A percentile compares a stretch with the other conserved stretches of the same genome.
Evolutionary conservation across 2,329 filamentous ascomycete genomes (phyloP).

Genomic region (Aspergillus novoparasiticus): DNA sequence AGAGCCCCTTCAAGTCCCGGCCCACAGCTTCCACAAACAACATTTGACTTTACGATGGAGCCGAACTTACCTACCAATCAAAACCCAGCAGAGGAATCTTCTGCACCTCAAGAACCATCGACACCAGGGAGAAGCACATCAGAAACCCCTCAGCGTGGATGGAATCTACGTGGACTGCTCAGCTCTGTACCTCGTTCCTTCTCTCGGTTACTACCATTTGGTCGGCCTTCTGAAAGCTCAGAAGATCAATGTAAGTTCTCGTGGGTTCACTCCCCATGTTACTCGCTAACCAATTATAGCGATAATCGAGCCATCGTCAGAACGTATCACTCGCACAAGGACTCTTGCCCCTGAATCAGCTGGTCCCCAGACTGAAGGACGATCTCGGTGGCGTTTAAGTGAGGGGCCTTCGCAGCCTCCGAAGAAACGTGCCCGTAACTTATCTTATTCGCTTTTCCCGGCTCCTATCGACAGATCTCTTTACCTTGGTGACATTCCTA

Average conservation of each 20-base stretch:
- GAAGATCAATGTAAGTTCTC: conserved; percentile 19
- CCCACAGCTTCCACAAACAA: conserved; percentile 13
- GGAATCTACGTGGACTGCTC: conserved; percentile 34
- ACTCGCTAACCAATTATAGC: conserved; percentile 15
- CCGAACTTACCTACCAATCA: conserved; percentile 6
- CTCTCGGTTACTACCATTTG: conserved; percentile 28
- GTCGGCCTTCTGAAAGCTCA: conserved; percentile 17
- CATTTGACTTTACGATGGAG: conserved; percentile 13
- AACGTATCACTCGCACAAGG: conserved; percentile 19
- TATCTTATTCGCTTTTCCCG: conserved; percentile 33
- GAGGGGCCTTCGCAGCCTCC: conserved; percentile 13
- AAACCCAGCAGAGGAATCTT: conserved; percentile 5
- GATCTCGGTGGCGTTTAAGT: conserved; percentile 18
- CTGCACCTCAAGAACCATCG: conserved; percentile 15
- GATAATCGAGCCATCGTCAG: conserved; percentile 19
- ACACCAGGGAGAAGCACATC: conserved; percentile 15
- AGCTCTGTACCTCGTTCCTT: conserved; percentile 34
- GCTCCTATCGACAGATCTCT: conserved; percentile 25
- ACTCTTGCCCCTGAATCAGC: background rate
- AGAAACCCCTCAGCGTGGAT: conserved; percentile 26
- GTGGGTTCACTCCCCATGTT: background rate
- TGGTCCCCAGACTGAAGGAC: conserved; percentile 10
- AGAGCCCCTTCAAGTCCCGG: conserved; percentile 8
- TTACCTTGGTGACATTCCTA: conserved; percentile 23
- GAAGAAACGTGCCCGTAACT: conserved; percentile 21